Percentiles rank a stretch among this genome's conserved stretches.
Evolutionary conservation across 306 rosid species (phyloP).

Genomic region (Corylus avellana): DNA sequence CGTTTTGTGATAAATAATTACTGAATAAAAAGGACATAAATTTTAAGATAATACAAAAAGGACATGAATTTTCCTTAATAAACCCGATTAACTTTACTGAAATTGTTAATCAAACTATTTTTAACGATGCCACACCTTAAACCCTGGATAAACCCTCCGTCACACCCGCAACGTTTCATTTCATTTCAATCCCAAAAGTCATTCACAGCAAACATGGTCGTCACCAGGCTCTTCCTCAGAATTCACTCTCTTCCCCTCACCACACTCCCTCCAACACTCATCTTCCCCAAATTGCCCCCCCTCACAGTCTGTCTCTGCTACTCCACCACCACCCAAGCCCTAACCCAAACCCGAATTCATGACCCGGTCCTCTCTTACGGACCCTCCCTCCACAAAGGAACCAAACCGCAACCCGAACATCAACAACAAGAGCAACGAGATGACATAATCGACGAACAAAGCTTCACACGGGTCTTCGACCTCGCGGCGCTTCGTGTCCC

Average conservation of each 20-base stretch:
- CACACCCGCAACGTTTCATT: neutral
- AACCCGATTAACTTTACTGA: too few relatives aligned
- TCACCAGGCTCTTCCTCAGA: conserved; percentile 38
- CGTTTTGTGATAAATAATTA: too few relatives aligned
- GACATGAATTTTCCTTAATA: too few relatives aligned
- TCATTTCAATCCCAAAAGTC: neutral
- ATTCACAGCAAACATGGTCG: conserved; percentile 14
- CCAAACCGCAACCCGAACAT: conserved; percentile 18
- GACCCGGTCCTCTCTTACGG: conserved; percentile 50
- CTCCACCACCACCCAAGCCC: neutral
- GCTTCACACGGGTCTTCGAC: conserved; percentile 63
- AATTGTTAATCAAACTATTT: too few relatives aligned
- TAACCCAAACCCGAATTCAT: conserved; percentile 19
- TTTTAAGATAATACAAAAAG: too few relatives aligned
- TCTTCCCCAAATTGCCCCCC: conserved; percentile 30
- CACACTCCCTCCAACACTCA: conserved; percentile 25
- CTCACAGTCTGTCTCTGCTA: conserved; percentile 26
- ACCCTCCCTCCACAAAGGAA: conserved; percentile 74
- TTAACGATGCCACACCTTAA: neutral
- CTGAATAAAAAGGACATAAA: too few relatives aligned
- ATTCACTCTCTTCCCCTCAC: conserved; percentile 36
- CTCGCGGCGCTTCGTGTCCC: conserved; percentile 85
- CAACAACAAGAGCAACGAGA: conserved; percentile 19
- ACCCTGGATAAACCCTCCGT: neutral
- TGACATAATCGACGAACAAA: conserved; percentile 37